A percentile compares a stretch with the other conserved stretches of the same genome.
phyloP scores from a whole-genome alignment of 768 basidiomycete species.

The Sporobolomyces phaffii region DNA sequence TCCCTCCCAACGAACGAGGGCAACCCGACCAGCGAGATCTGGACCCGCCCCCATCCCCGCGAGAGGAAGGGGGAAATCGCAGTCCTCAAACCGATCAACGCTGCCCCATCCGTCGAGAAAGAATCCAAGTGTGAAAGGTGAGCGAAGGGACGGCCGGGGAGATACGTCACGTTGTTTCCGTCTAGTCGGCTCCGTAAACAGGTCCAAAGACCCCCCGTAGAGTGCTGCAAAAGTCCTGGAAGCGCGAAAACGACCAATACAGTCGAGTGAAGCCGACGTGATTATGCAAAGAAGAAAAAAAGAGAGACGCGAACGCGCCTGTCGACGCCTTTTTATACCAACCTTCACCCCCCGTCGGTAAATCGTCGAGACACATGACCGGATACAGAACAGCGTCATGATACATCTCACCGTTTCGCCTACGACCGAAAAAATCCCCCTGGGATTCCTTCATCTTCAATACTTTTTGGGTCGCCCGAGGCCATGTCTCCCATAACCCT shows the following conservation, averaged over 20 bases:
- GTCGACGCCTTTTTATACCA: neutral
- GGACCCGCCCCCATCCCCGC: too few relatives aligned
- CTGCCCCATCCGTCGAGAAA: neutral
- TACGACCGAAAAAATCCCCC: too few relatives aligned
- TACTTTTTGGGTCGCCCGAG: too few relatives aligned
- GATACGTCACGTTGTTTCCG: constrained; percentile 1
- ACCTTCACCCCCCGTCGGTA: neutral
- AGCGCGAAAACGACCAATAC: neutral
- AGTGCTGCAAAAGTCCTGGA: neutral
- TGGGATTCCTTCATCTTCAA: too few relatives aligned
- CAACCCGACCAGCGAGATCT: neutral
- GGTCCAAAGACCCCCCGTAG: neutral
- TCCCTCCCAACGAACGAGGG: neutral
- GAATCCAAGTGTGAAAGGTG: neutral
- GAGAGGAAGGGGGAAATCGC: too few relatives aligned
- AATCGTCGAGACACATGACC: too few relatives aligned
- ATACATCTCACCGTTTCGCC: too few relatives aligned
- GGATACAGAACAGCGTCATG: too few relatives aligned
- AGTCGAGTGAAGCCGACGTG: constrained; percentile 15
- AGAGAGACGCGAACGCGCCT: too few relatives aligned
- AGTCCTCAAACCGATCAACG: constrained; percentile 9
- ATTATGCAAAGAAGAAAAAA: constrained; percentile 16
- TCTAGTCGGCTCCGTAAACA: neutral
- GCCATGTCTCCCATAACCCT: too few relatives aligned
- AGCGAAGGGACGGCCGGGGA: neutral